Evolutionary conservation across 2,329 filamentous ascomycete species (phyloP).

Genomic region (Rutstroemia sp.): DNA sequence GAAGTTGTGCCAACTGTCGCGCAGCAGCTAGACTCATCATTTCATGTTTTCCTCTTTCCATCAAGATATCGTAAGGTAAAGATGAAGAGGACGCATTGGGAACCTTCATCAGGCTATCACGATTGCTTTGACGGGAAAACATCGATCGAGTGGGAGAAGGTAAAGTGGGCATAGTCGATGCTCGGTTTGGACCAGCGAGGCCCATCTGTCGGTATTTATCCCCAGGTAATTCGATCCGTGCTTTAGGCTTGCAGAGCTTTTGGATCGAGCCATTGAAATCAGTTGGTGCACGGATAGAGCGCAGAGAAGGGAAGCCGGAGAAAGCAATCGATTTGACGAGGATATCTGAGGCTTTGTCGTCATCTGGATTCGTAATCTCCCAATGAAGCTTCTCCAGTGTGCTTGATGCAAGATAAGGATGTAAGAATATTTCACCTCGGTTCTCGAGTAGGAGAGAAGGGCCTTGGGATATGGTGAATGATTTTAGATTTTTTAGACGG

Average conservation of each 20-base stretch:
- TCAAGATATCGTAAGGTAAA: background rate
- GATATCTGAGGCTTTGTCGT: slow-evolving; percentile 49
- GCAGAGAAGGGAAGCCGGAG: slow-evolving; percentile 55
- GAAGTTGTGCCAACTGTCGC: slow-evolving; percentile 56
- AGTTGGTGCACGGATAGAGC: slow-evolving; percentile 53
- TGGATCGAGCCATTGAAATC: slow-evolving; percentile 67
- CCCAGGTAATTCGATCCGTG: slow-evolving; percentile 23
- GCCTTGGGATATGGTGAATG: slow-evolving; percentile 48
- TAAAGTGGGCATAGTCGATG: slow-evolving; percentile 15
- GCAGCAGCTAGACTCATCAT: slow-evolving; percentile 34
- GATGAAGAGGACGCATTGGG: background rate
- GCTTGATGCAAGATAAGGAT: slow-evolving; percentile 53
- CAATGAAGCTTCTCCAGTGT: slow-evolving; percentile 52
- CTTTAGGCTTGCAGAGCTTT: slow-evolving; percentile 47
- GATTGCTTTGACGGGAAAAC: slow-evolving; percentile 2
- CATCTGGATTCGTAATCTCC: slow-evolving; percentile 42
- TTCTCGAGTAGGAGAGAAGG: slow-evolving; percentile 47
- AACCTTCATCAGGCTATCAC: slow-evolving; percentile 1
- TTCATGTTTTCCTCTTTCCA: slow-evolving; percentile 5
- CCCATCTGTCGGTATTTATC: slow-evolving; percentile 23
- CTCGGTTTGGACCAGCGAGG: slow-evolving; percentile 18
- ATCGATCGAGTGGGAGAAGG: slow-evolving; percentile 14
- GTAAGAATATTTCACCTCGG: slow-evolving; percentile 52
- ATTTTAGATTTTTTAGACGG: slow-evolving; percentile 41
- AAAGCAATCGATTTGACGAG: slow-evolving; percentile 56